phyloP scores from a whole-genome alignment of 1,284 basidiomycete genomes.

The Naganishia albida region DNA sequence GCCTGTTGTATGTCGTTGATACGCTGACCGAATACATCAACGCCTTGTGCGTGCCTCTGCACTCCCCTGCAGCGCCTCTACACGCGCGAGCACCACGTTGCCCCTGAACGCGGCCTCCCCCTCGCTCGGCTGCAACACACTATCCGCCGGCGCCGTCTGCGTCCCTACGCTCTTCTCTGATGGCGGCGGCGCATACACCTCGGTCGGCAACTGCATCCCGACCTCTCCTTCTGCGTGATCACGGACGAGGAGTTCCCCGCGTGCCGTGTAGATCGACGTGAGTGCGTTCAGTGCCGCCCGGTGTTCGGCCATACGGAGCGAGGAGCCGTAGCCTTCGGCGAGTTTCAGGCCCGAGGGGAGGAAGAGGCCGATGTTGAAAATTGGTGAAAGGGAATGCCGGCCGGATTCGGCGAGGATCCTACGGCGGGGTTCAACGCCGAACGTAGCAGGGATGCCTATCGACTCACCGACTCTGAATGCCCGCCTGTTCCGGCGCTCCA shows the following conservation, averaged over 20 bases:
- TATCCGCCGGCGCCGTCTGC: neutral
- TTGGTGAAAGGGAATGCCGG: constrained; percentile 79
- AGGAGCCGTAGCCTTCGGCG: constrained; percentile 92
- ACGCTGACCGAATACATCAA: neutral
- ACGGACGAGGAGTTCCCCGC: constrained; percentile 31
- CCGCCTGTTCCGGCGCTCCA: constrained; percentile 63
- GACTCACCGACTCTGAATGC: constrained; percentile 61
- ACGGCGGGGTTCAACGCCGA: neutral
- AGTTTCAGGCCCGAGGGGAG: constrained; percentile 79
- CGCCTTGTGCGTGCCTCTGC: constrained; percentile 8
- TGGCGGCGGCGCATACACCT: constrained; percentile 13
- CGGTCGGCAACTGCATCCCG: constrained; percentile 13
- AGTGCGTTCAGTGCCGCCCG: constrained; percentile 62
- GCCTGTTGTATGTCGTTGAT: too few species aligned
- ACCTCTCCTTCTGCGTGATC: neutral
- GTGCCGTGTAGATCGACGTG: constrained; percentile 46
- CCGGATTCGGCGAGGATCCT: constrained; percentile 91
- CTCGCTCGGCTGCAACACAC: constrained; percentile 5
- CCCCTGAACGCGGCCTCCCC: constrained; percentile 18
- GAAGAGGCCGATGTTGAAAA: constrained; percentile 91
- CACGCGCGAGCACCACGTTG: constrained; percentile 4
- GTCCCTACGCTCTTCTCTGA: neutral
- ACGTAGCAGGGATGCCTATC: too few species aligned
- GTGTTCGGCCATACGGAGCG: constrained; percentile 92
- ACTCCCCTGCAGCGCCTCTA: constrained; percentile 26